Evolutionary conservation across 768 basidiomycete species (phyloP).

Genomic region (Lactifluus echinatus): DNA sequence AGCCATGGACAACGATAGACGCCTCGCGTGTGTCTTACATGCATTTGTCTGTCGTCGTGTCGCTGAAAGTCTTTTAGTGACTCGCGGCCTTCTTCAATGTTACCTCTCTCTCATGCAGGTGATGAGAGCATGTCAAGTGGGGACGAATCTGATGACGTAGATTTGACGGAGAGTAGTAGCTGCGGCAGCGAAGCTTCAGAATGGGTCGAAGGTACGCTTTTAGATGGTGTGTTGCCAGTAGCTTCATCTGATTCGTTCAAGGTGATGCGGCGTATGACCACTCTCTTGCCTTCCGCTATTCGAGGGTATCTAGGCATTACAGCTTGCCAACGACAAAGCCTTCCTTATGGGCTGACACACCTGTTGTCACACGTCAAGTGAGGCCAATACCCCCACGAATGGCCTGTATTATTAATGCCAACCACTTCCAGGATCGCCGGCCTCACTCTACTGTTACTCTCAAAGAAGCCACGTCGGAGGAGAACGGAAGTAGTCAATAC

Average conservation of each 20-base stretch:
- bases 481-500: conserved; percentile 40
- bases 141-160: conserved; percentile 75
- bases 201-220: conserved; percentile 38
- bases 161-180: conserved; percentile 45
- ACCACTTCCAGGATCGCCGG: conserved; percentile 5
- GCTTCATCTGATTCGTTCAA: neutral
- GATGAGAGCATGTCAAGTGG: conserved; percentile 50
- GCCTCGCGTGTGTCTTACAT: conserved; percentile 47
- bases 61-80: conserved; percentile 29
- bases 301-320: conserved; percentile 42
- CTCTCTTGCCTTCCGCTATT: conserved; percentile 31
- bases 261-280: neutral
- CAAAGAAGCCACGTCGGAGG: neutral
- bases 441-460: neutral
- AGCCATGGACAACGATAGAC: conserved; percentile 62
- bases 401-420: neutral
- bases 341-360: conserved; percentile 38
- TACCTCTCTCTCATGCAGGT: conserved; percentile 32
- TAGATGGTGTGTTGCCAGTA: neutral
- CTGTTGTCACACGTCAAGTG: conserved; percentile 34
- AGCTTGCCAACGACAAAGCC: conserved; percentile 29
- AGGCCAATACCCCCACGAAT: neutral
- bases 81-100: conserved; percentile 41
- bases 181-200: conserved; percentile 36
- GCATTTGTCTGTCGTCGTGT: neutral